Percentiles rank a stretch among this genome's conserved stretches.
phyloP scores from a whole-genome alignment of 2,329 filamentous ascomycete species.

The Fusarium albosuccineum region DNA sequence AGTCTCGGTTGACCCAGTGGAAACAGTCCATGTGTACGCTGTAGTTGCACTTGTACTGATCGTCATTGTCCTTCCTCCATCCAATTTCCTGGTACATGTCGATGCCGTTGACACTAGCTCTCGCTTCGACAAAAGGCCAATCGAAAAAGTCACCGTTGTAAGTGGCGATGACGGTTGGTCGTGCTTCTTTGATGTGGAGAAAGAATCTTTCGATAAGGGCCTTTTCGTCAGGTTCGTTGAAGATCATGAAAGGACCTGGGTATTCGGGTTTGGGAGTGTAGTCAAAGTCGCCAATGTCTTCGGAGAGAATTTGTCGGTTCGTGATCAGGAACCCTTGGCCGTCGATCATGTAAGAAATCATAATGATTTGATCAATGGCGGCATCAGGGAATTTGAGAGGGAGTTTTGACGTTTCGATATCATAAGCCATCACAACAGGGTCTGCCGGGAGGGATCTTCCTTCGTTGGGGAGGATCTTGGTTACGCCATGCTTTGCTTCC shows the following conservation, averaged over 20 bases:
- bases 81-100: conserved; percentile 99
- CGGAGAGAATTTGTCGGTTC: conserved; percentile 96
- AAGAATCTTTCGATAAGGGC: conserved; percentile 91
- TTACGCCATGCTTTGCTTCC: conserved; percentile 90
- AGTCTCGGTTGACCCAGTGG: conserved; percentile 98
- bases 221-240: conserved; percentile 97
- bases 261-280: conserved; percentile 99
- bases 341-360: conserved; percentile 99
- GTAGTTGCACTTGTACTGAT: conserved; percentile 96
- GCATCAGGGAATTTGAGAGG: conserved; percentile 98
- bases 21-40: conserved; percentile 99
- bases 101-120: conserved; percentile 93
- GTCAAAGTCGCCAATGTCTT: conserved; percentile 97
- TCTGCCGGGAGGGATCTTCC: conserved; percentile 91
- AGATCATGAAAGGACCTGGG: conserved; percentile 94
- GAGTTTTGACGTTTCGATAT: conserved; percentile 97
- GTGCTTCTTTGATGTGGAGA: conserved; percentile 91
- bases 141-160: conserved; percentile 99
- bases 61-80: conserved; percentile 94
- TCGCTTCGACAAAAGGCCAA: conserved; percentile 97
- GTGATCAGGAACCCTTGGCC: conserved; percentile 98
- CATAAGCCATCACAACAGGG: conserved; percentile 97
- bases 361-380: conserved; percentile 97
- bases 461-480: conserved; percentile 86
- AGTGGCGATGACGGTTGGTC: conserved; percentile 97